Percentiles rank a stretch among this genome's conserved stretches.
Evolutionary conservation across 495 filamentous ascomycete species (phyloP).

Genomic region (Neurospora sp.): DNA sequence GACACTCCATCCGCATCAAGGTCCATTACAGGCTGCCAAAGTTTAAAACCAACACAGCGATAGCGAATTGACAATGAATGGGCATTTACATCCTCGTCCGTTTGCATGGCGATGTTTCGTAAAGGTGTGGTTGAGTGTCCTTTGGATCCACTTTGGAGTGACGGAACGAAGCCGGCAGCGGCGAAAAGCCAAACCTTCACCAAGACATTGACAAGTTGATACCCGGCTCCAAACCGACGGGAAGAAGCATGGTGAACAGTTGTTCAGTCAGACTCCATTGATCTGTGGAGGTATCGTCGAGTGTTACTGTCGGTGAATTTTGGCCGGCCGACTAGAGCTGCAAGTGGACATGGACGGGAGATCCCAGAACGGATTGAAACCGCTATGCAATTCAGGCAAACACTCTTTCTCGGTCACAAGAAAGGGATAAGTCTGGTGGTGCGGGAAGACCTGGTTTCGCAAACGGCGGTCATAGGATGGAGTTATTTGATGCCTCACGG

Average conservation of each 20-base stretch:
- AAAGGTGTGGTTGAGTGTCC: not conserved
- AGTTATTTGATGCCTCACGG: not conserved
- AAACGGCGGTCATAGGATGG: not conserved
- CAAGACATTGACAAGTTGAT: too few relatives aligned
- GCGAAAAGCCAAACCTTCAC: too few relatives aligned
- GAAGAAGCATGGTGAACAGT: not conserved
- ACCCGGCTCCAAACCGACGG: not conserved
- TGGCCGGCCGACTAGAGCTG: not conserved
- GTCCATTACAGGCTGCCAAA: accelerated
- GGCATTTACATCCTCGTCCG: too few relatives aligned
- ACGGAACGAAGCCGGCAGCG: too few relatives aligned
- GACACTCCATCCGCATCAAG: not conserved
- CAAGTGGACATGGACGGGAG: not conserved
- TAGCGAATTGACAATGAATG: too few relatives aligned
- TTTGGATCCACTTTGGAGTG: too few relatives aligned
- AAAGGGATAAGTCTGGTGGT: not conserved
- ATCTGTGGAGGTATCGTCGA: not conserved
- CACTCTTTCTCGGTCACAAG: not conserved
- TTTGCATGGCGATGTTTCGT: not conserved
- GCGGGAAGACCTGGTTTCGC: not conserved
- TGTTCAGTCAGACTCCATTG: too few relatives aligned
- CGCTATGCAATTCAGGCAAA: too few relatives aligned
- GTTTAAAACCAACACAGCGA: too few relatives aligned
- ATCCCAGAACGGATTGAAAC: not conserved
- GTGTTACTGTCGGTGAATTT: not conserved